Evolutionary conservation across 2,329 filamentous ascomycete genomes (phyloP), one percentile per base, ranked within the genome.

Genomic region (Colletotrichum higginsianum): DNA sequence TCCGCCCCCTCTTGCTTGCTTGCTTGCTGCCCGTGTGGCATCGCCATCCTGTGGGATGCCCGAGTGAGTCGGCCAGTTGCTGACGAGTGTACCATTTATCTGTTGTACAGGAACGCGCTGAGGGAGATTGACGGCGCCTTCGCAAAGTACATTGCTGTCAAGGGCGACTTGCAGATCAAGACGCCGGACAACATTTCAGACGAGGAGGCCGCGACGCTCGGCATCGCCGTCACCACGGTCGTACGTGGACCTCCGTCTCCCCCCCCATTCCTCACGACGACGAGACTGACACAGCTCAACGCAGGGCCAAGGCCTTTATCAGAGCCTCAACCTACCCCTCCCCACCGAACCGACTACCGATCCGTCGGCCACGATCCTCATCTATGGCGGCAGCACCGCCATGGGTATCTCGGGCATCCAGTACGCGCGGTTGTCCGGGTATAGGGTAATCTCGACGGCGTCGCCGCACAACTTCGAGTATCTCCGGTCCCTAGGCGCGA

Each of bases 371-470:
- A 78, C 82, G 2, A 76, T 86, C 66, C 77, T 84, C 53, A 81
- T 82, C 71, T 84, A 84, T 60, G 84, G 82, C 57, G 82, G 81
- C n/a, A 86, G 86, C 77, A 88, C 84, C 44, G 87, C 86, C 26
- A 88, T 87, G n/a, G 84, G 84, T 81, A 86, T 87, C 74, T 86
- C 86, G 75, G 80, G 78, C 8, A 80, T 83, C 67, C 80, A 83
- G 67, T 81, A 75, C 74, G 80, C 80, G 42, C 81, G 80, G 73
- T 73, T 77, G n/a, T 83, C 82, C 3, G 82, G 81, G 4, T 75
- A 78, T 4, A 74, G 64, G 6, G 77, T 82, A 21, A 67, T 79
- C 57, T 67, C 80, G 38, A 81, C 79, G 11, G 61, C 77, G 12
- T 80, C 79, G 63, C 79, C 81, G 18, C 73, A 69, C 66, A 81